A percentile compares a stretch with the other conserved stretches of the same genome.
Evolutionary conservation across 345 rosid species (phyloP).

Genomic region (Lepidium africanum): DNA sequence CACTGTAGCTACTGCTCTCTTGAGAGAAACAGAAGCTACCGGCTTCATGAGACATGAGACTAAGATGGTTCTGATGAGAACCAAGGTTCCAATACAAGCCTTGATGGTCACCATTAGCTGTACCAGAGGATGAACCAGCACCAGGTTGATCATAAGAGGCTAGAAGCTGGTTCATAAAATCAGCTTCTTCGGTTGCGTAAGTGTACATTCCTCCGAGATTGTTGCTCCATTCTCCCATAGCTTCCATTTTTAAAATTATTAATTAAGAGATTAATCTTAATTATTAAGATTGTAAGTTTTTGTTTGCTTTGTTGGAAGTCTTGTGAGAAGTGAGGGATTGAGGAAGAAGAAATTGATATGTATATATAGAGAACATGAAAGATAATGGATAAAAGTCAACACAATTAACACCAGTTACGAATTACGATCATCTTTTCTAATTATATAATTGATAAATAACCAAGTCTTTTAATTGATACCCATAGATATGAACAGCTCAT

Average conservation of each 20-base stretch:
- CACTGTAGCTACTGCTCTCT: conserved; percentile 36
- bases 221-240: conserved; percentile 57
- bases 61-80: conserved; percentile 17
- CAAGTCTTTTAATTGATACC: conserved; percentile 22
- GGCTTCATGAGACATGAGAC: conserved; percentile 8
- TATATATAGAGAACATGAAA: conserved; percentile 29
- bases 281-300: conserved; percentile 8
- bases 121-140: conserved; percentile 19
- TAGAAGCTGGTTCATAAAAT: conserved; percentile 67
- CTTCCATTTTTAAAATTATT: conserved; percentile 36
- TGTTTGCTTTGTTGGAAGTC: conserved; percentile 9
- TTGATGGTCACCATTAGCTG: conserved; percentile 31
- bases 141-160: conserved; percentile 30
- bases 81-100: conserved; percentile 29
- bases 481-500: conserved; percentile 29
- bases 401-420: conserved; percentile 1
- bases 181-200: conserved; percentile 55
- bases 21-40: conserved; percentile 32
- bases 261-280: conserved; percentile 15
- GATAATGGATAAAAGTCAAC: conserved; percentile 27
- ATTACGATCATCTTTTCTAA: conserved; percentile 1
- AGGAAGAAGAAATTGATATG: conserved; percentile 1
- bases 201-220: conserved; percentile 49
- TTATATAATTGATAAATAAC: not conserved
- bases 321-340: conserved; percentile 19